A percentile compares a stretch with the other conserved stretches of the same genome.
Conservation (phyloP, 2,329 filamentous ascomycete genomes). For the Beauveria sp. region DNA sequence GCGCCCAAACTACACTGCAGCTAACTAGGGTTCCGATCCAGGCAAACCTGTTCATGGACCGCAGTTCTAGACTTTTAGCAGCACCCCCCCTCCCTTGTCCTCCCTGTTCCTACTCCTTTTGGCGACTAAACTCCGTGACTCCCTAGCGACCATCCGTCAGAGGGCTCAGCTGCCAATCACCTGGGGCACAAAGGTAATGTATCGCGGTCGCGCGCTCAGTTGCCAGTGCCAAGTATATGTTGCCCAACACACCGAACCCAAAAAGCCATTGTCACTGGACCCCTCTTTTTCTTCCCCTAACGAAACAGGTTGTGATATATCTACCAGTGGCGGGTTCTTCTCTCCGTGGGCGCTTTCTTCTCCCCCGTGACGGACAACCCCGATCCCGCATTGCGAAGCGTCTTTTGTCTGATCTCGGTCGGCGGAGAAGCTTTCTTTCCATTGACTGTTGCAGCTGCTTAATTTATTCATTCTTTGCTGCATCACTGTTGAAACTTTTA, state of each 20-base stretch:
- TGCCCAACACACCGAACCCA: constrained; percentile 10
- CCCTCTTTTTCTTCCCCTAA: not conserved
- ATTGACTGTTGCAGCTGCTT: not conserved
- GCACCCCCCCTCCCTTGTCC: constrained; percentile 2
- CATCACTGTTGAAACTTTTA: not conserved
- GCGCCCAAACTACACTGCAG: not conserved
- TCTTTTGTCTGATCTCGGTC: not conserved
- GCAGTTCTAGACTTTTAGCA: constrained; percentile 11
- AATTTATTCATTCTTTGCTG: not conserved
- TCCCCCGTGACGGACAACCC: not conserved
- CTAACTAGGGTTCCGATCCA: constrained; percentile 2
- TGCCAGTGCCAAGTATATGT: constrained; percentile 2
- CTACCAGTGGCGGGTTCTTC: constrained; percentile 5
- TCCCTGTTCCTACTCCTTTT: too few species aligned
- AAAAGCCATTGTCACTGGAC: constrained; percentile 9
- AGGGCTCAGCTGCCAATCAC: constrained; percentile 5
- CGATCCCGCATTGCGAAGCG: not conserved
- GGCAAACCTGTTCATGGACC: constrained; percentile 9
- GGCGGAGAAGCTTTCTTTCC: not conserved
- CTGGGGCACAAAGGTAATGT: constrained; percentile 4
- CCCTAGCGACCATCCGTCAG: not conserved
- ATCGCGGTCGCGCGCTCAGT: not conserved
- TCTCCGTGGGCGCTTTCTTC: not conserved
- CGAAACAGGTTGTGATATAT: constrained; percentile 5
- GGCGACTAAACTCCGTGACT: too few species aligned